phyloP scores from a whole-genome alignment of 192 early-diverging fungal genomes.

The Coemansia sp. region DNA sequence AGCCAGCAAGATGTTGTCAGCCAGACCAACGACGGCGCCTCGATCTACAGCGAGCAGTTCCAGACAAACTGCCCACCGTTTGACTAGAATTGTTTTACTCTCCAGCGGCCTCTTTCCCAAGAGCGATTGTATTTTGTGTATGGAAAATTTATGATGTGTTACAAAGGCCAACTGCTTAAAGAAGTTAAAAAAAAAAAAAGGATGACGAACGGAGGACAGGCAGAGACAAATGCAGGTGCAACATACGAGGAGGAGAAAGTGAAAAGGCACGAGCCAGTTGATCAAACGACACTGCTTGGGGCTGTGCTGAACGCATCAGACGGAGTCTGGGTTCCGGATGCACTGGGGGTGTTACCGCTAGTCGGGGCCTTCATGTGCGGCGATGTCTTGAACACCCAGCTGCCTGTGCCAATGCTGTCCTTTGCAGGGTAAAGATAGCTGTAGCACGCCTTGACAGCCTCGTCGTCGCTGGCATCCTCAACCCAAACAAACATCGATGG shows the following conservation, averaged over 20 bases:
- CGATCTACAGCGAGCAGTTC: conserved; percentile 41
- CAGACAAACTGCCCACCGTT: conserved; percentile 55
- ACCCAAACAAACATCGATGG: conserved; percentile 56
- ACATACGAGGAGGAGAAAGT: neutral
- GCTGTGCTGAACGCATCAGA: conserved; percentile 53
- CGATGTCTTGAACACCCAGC: conserved; percentile 47
- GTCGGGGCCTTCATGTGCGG: conserved; percentile 17
- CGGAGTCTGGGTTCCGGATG: conserved; percentile 45
- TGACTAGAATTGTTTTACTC: conserved; percentile 19
- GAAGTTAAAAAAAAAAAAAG: neutral
- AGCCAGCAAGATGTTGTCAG: conserved; percentile 39
- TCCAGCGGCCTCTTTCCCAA: neutral
- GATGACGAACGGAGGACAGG: neutral
- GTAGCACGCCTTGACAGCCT: conserved; percentile 38
- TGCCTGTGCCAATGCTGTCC: conserved; percentile 47
- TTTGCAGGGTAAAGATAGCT: conserved; percentile 43
- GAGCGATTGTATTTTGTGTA: neutral
- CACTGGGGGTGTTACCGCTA: conserved; percentile 9
- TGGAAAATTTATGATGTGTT: neutral
- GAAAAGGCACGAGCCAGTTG: neutral
- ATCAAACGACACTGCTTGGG: conserved; percentile 34
- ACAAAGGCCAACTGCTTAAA: neutral
- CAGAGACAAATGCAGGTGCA: neutral
- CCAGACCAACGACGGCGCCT: conserved; percentile 19
- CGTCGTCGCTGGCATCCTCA: conserved; percentile 38